Evolutionary conservation across 164 flowering plant genomes (phyloP).

Genomic region (Aristolochia contorta): DNA sequence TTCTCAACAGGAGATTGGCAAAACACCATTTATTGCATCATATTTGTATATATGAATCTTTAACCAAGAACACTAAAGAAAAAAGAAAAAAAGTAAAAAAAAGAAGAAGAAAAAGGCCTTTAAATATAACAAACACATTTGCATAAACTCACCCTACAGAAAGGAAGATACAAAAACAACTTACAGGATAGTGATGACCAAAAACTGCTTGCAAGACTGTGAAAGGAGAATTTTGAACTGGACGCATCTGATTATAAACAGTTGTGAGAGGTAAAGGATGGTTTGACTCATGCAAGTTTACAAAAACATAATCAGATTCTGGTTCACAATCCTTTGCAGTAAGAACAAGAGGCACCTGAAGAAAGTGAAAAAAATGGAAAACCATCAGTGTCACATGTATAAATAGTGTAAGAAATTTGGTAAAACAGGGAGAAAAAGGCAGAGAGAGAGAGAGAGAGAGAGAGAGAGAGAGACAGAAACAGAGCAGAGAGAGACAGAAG

Average conservation of each 20-base stretch:
- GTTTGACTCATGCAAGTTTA: constrained; percentile 65
- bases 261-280: constrained; percentile 77
- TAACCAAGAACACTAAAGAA: neutral
- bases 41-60: neutral
- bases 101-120: neutral
- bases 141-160: neutral
- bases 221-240: constrained; percentile 48
- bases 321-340: constrained; percentile 40
- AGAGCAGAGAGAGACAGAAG: too few relatives aligned
- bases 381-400: neutral
- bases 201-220: constrained; percentile 68
- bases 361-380: neutral
- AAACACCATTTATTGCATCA: neutral
- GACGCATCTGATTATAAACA: constrained; percentile 62
- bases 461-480: too few relatives aligned
- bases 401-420: too few relatives aligned
- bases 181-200: constrained; percentile 77
- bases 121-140: neutral
- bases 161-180: constrained; percentile 14
- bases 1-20: neutral
- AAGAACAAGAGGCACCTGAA: constrained; percentile 86
- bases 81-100: neutral
- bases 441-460: too few relatives aligned
- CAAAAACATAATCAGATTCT: constrained; percentile 37
- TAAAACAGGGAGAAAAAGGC: too few relatives aligned